phyloP scores from a whole-genome alignment of 805 yeast species.

The Candida lessepsii region DNA sequence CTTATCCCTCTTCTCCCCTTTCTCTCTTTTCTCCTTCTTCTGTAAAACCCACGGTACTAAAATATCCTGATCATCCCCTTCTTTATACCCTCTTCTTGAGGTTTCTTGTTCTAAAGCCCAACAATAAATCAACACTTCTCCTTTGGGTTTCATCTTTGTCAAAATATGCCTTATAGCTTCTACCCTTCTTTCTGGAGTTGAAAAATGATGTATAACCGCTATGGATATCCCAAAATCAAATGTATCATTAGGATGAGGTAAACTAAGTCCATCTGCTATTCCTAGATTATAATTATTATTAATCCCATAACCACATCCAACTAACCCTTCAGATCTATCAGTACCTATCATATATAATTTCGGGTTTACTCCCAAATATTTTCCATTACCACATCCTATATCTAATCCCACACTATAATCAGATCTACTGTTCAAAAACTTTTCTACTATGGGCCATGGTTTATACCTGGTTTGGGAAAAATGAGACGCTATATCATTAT shows the following conservation, averaged over 20 bases:
- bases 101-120: constrained; percentile 95
- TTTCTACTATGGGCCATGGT: constrained; percentile 95
- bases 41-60: constrained; percentile 93
- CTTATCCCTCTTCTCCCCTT: constrained; percentile 38
- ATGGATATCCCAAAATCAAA: constrained; percentile 89
- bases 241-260: constrained; percentile 37
- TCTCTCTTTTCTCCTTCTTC: constrained; percentile 45
- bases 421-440: constrained; percentile 51
- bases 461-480: constrained; percentile 92
- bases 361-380: constrained; percentile 72
- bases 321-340: constrained; percentile 69
- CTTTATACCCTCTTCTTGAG: constrained; percentile 87
- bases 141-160: constrained; percentile 54
- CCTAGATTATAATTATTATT: constrained; percentile 50
- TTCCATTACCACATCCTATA: constrained; percentile 97
- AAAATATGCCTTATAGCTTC: constrained; percentile 73
- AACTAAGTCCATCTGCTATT: constrained; percentile 76
- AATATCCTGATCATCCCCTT: constrained; percentile 90
- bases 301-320: constrained; percentile 57
- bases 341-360: constrained; percentile 71
- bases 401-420: constrained; percentile 77
- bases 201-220: constrained; percentile 94
- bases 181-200: constrained; percentile 77
- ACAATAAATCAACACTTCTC: constrained; percentile 79
- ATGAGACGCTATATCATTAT: constrained; percentile 88